Conservation (phyloP, 2,329 filamentous ascomycete species). For the Exophiala sp. region DNA sequence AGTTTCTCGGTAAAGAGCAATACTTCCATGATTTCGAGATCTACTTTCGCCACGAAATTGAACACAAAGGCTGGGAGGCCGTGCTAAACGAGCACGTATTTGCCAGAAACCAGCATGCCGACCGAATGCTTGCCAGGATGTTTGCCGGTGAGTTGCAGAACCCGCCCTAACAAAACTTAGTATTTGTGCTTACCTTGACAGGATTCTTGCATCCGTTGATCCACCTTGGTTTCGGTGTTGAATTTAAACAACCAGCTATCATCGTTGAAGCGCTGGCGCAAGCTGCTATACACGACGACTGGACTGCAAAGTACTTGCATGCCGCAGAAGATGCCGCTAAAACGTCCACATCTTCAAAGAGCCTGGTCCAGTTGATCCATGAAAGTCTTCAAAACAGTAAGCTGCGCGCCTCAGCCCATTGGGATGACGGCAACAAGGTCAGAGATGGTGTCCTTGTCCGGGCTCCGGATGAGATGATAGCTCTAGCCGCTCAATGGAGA, state of each 20-base stretch:
- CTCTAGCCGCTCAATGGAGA: conserved; percentile 54
- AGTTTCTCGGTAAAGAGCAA: conserved; percentile 57
- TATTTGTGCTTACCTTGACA: conserved; percentile 19
- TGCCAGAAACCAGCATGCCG: conserved; percentile 55
- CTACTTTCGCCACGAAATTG: conserved; percentile 72
- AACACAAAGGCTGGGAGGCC: conserved; percentile 53
- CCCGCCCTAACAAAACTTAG: background rate
- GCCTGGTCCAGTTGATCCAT: conserved; percentile 56
- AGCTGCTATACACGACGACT: conserved; percentile 56
- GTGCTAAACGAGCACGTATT: conserved; percentile 56
- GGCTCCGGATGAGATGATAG: conserved; percentile 58
- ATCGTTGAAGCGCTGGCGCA: conserved; percentile 71
- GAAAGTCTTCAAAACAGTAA: conserved; percentile 53
- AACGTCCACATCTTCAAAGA: conserved; percentile 26
- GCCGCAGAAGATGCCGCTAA: conserved; percentile 47
- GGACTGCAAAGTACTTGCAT: conserved; percentile 28
- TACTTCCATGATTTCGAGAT: conserved; percentile 68
- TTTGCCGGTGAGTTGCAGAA: conserved; percentile 50
- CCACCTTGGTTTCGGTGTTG: conserved; percentile 71
- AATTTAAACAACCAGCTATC: conserved; percentile 68
- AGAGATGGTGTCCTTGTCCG: conserved; percentile 61
- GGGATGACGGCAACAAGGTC: conserved; percentile 57
- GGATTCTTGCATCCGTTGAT: conserved; percentile 70
- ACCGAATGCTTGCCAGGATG: conserved; percentile 63
- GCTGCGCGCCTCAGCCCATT: conserved; percentile 49